Conservation (phyloP, 306 rosid species). For the Parietaria judaica region DNA sequence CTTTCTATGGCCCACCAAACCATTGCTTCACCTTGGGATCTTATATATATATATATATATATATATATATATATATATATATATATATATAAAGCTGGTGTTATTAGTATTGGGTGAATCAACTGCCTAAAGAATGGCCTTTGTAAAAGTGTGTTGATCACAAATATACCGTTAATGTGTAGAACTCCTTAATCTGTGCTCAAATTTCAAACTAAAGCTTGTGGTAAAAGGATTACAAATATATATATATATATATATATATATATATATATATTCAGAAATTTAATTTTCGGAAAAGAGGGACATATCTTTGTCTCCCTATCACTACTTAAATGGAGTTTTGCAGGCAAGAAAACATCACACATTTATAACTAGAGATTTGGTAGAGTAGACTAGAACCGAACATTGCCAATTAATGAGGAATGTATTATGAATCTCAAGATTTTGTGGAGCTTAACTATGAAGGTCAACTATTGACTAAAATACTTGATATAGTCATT, state of each 20-base stretch:
- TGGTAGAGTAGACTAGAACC: background rate
- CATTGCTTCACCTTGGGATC: background rate
- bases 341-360: background rate
- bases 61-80: too few relatives aligned
- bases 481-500: too few relatives aligned
- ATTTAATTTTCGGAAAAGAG: background rate
- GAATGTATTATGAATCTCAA: too few relatives aligned
- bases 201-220: constrained; percentile 4
- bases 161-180: constrained; percentile 1
- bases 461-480: too few relatives aligned
- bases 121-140: background rate
- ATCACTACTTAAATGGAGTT: background rate
- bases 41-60: background rate
- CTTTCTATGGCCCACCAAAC: constrained; percentile 3
- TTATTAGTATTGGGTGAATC: background rate
- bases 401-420: too few relatives aligned
- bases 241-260: too few relatives aligned
- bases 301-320: background rate
- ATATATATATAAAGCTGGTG: too few relatives aligned
- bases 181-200: background rate
- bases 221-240: background rate
- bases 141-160: background rate
- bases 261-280: too few relatives aligned
- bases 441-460: too few relatives aligned
- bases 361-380: background rate